phyloP scores from a whole-genome alignment of 345 rosid species.

The Linum usitatissimum region DNA sequence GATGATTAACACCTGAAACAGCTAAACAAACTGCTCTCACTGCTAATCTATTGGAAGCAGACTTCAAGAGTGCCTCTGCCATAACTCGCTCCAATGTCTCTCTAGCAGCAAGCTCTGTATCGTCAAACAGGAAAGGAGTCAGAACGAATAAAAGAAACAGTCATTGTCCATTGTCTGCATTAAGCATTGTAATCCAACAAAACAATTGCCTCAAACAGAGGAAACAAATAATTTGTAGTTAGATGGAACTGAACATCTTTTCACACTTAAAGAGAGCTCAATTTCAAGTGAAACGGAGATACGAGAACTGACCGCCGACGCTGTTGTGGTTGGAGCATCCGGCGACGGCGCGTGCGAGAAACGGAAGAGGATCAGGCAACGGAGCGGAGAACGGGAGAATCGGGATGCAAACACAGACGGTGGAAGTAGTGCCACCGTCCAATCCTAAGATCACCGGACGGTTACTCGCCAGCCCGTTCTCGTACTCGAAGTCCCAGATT shows the following conservation, averaged over 20 bases:
- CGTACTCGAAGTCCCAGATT: slow-evolving; percentile 56
- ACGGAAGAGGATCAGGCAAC: slow-evolving; percentile 41
- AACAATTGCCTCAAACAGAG: neutral
- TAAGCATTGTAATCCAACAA: neutral
- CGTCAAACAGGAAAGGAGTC: slow-evolving; percentile 3
- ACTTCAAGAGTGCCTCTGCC: slow-evolving; percentile 60
- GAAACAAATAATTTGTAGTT: too few relatives aligned
- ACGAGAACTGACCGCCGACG: slow-evolving; percentile 37
- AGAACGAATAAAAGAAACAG: neutral
- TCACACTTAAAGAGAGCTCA: too few relatives aligned
- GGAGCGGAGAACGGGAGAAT: slow-evolving; percentile 24
- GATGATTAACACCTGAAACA: slow-evolving; percentile 91
- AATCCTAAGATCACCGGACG: slow-evolving; percentile 44
- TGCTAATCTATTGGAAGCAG: slow-evolving; percentile 51
- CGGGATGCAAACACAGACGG: slow-evolving; percentile 57
- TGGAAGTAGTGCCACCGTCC: slow-evolving; percentile 72
- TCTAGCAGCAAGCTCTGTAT: slow-evolving; percentile 67
- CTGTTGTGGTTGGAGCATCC: slow-evolving; percentile 72
- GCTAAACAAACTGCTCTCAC: slow-evolving; percentile 86
- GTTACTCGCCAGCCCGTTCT: slow-evolving; percentile 14
- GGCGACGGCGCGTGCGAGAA: slow-evolving; percentile 53
- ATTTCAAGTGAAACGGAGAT: neutral
- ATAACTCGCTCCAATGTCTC: slow-evolving; percentile 77
- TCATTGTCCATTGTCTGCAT: neutral
- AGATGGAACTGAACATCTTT: too few relatives aligned